Evolutionary conservation across 1,139 yeast species (phyloP), one percentile per base, ranked within the genome.

Genomic region (Torulaspora pretoriensis): DNA sequence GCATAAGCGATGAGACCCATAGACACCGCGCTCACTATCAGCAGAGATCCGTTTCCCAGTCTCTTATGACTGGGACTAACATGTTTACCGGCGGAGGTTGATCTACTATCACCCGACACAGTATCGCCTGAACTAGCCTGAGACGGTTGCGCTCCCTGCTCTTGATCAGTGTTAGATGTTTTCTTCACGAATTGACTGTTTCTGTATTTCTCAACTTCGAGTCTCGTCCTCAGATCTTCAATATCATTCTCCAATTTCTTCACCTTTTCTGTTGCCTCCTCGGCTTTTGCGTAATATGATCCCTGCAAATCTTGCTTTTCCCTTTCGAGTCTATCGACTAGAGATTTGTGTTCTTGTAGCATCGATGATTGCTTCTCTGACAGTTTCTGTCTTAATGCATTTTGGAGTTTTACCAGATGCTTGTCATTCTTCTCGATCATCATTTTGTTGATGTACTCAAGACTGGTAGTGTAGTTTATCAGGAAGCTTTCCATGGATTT

Each of bases 401-500:
- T 42, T 38, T 51, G 51, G 25, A 49, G 29, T 26, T 38, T 37
- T 16, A 47, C 43, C 22, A 51, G 28, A 16, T 49, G 51, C 28
- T 39, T 43, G 34, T 51, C 52, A 28, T 48, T 51, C 32, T 43
- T 42, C 29, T 50, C 55, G 6, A 51, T 45, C 45, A 43, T 37
- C 22, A 45, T 41, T 33, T 45, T 44, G 32, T 39, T 45, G 12
- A 51, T 43, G 38, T 40, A 56, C 45, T 47, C 61, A 29, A 51
- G 35, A 33, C 46, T 45, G 9, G 50, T 43, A 3, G 50, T 48
- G 40, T 48, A 50, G 40, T 48, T 48, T 16, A 50, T 42, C 14
- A 51, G 47, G 35, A 72, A 61, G 16, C 62, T 56, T 23, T 69
- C 64, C 22, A 74, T 69, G 3, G 75, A 68, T 42, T 66, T 64